Conservation (phyloP, 78 protist species). For the Creolimax fragrantissima region DNA sequence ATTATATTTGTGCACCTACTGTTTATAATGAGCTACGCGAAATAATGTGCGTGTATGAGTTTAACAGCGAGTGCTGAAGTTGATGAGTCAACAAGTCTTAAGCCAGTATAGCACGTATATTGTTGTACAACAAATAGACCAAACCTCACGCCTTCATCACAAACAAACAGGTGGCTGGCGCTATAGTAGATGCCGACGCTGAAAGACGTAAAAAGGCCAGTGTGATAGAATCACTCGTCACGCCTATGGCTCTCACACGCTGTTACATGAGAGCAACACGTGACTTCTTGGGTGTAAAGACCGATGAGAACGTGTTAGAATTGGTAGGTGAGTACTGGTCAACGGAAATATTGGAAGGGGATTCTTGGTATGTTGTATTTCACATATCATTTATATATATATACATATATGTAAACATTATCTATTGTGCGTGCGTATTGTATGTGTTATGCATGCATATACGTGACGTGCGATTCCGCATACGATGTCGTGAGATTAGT, state of each 20-base stretch:
- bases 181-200: background rate
- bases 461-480: no score
- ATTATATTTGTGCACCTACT: no score
- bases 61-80: no score
- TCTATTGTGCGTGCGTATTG: background rate
- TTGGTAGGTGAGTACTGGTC: background rate
- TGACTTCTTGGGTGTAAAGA: background rate
- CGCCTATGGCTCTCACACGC: background rate
- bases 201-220: background rate
- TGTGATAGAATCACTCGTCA: background rate
- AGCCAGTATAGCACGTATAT: no score
- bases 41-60: no score
- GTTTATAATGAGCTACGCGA: no score
- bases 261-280: background rate
- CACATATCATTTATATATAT: background rate
- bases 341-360: background rate
- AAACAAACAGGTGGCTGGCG: background rate
- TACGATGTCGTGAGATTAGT: no score
- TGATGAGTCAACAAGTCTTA: no score
- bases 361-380: background rate
- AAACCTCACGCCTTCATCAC: no score
- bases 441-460: background rate
- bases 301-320: background rate
- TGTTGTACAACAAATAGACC: no score
- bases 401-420: background rate